Evolutionary conservation across 1,284 basidiomycete genomes (phyloP).

Genomic region (Ganoderma boninense): DNA sequence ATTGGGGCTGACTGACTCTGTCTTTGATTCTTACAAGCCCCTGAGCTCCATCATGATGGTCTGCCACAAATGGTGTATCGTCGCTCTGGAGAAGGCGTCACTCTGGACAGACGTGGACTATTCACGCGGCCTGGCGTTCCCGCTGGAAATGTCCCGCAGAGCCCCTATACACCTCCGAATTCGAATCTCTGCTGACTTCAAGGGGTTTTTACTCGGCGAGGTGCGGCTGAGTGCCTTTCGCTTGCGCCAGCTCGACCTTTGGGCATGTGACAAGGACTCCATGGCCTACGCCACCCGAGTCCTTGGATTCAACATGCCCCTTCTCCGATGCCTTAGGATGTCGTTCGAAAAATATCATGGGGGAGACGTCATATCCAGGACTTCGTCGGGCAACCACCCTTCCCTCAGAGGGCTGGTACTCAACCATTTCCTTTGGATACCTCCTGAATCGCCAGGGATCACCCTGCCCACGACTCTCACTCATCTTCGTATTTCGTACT

Average conservation of each 20-base stretch:
- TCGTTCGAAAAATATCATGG: not conserved
- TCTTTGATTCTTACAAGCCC: not conserved
- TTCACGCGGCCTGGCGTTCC: not conserved
- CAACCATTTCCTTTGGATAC: not conserved
- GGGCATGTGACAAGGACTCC: not conserved
- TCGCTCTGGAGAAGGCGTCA: not conserved
- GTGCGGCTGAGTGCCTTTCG: not conserved
- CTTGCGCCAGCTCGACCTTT: not conserved
- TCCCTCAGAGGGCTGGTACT: not conserved
- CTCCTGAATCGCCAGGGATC: not conserved
- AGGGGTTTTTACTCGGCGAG: not conserved
- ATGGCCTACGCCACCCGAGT: not conserved
- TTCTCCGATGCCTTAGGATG: not conserved
- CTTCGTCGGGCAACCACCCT: not conserved
- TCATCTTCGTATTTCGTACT: not conserved
- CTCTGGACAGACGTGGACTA: constrained; percentile 4
- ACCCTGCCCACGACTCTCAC: not conserved
- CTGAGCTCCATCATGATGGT: not conserved
- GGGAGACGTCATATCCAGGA: too few species aligned
- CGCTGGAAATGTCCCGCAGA: not conserved
- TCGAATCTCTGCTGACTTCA: too few species aligned
- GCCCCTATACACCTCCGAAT: not conserved
- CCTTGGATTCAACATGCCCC: not conserved
- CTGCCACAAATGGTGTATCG: not conserved
- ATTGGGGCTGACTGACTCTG: not conserved